phyloP scores from a whole-genome alignment of 2,329 filamentous ascomycete genomes.

The Xylariales sp. region DNA sequence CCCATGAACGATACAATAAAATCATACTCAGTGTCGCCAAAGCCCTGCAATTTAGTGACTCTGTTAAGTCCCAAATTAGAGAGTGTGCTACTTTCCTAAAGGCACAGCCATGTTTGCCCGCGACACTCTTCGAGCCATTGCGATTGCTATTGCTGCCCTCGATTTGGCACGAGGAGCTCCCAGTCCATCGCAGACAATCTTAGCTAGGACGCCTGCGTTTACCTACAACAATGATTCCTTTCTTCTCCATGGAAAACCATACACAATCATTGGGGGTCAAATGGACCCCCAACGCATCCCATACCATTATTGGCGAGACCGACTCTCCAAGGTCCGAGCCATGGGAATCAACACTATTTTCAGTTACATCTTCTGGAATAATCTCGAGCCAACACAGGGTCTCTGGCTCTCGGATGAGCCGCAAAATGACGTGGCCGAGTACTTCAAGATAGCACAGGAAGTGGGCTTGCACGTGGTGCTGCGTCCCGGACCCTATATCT shows the following conservation, averaged over 20 bases:
- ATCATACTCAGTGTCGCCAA: not conserved
- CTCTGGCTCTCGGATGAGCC: conserved; percentile 28
- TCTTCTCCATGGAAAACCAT: conserved; percentile 5
- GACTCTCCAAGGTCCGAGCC: conserved; percentile 35
- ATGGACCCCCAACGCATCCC: conserved; percentile 48
- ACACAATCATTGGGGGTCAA: conserved; percentile 39
- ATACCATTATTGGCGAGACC: conserved; percentile 39
- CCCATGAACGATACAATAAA: not conserved
- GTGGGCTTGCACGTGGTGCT: conserved; percentile 40
- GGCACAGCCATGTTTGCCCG: not conserved
- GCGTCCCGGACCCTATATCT: conserved; percentile 43
- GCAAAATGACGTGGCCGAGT: conserved; percentile 42
- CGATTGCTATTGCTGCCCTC: not conserved
- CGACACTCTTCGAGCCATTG: not conserved
- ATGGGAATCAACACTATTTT: conserved; percentile 49
- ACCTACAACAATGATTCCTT: conserved; percentile 5
- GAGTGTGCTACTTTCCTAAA: no score
- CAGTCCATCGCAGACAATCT: not conserved
- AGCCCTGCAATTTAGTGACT: not conserved
- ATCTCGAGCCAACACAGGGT: conserved; percentile 36
- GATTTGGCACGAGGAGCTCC: not conserved
- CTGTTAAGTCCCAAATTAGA: not conserved
- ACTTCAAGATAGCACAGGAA: conserved; percentile 42
- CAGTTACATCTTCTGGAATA: conserved; percentile 47
- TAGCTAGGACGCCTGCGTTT: conserved; percentile 1